These are phyloP conservation scores for Exophiala alcalophila DNA, from an alignment of 2,329 filamentous ascomycete genomes.

Conservation along the genomic window DNA sequence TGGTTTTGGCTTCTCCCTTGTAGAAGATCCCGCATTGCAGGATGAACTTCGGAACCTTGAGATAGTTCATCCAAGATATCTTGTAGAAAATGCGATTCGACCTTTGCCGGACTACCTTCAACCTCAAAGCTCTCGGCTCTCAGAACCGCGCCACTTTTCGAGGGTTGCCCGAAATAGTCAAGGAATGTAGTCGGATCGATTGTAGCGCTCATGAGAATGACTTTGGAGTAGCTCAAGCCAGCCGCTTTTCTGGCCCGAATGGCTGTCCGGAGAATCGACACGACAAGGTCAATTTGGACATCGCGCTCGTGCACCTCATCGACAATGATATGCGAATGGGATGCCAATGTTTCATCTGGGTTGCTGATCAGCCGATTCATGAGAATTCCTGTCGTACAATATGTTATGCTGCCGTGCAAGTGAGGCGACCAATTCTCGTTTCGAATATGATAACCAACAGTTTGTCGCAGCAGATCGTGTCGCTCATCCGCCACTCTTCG, in stretches of 20 bases:
- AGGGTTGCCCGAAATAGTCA: conserved; percentile 63
- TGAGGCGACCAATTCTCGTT: conserved; percentile 80
- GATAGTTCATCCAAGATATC: conserved; percentile 58
- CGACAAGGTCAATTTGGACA: conserved; percentile 92
- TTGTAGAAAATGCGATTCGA: conserved; percentile 81
- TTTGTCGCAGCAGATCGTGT: conserved; percentile 74
- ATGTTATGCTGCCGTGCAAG: conserved; percentile 81
- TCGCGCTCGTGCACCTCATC: conserved; percentile 96
- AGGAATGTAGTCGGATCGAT: conserved; percentile 91
- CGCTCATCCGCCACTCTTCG: conserved; percentile 91
- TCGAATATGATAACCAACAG: conserved; percentile 91
- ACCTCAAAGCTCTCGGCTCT: conserved; percentile 71
- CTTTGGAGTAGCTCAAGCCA: conserved; percentile 68
- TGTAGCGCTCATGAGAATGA: conserved; percentile 95
- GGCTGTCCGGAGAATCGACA: conserved; percentile 84
- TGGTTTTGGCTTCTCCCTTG: conserved; percentile 6
- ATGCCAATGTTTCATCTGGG: conserved; percentile 87
- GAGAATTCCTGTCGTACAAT: conserved; percentile 69
- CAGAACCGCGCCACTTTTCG: conserved; percentile 4
- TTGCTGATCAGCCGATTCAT: conserved; percentile 95
- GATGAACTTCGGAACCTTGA: conserved; percentile 1
- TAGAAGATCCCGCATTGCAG: conserved; percentile 9
- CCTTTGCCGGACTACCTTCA: conserved; percentile 87
- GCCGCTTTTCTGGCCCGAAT: conserved; percentile 57
- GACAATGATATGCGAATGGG: conserved; percentile 61